Percentiles rank a stretch among this genome's conserved stretches.
phyloP scores from a whole-genome alignment of 805 yeast genomes.

The Candida loeiensis region DNA sequence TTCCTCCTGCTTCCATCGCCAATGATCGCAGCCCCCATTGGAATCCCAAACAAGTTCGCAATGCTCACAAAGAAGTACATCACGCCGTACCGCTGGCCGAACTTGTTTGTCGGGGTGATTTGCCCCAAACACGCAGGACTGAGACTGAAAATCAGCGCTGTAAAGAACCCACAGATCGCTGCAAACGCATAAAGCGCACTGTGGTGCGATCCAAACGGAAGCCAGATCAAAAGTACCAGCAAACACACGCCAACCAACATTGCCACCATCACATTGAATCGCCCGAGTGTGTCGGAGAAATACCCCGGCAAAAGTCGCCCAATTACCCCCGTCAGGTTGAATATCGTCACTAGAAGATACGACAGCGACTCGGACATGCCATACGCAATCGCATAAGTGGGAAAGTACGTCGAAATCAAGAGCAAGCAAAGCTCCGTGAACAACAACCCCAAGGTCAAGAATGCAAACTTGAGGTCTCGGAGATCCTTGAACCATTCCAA shows the following conservation, averaged over 20 bases:
- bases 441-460: slow-evolving; percentile 39
- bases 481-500: slow-evolving; percentile 1
- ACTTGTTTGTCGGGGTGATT: slow-evolving; percentile 58
- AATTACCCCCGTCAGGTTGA: slow-evolving; percentile 44
- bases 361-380: slow-evolving; percentile 45
- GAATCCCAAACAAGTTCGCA: slow-evolving; percentile 36
- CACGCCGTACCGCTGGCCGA: slow-evolving; percentile 68
- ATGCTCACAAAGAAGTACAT: slow-evolving; percentile 56
- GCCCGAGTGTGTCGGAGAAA: slow-evolving; percentile 52
- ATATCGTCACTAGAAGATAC: slow-evolving; percentile 43
- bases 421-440: slow-evolving; percentile 51
- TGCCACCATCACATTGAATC: slow-evolving; percentile 52
- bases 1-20: slow-evolving; percentile 26
- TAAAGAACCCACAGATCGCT: slow-evolving; percentile 53
- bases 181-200: slow-evolving; percentile 50
- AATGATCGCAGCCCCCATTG: slow-evolving; percentile 34
- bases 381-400: slow-evolving; percentile 52
- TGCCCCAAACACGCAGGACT: slow-evolving; percentile 70
- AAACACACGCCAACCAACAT: slow-evolving; percentile 47
- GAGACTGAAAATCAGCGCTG: slow-evolving; percentile 59
- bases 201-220: slow-evolving; percentile 53
- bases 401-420: slow-evolving; percentile 50
- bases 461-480: slow-evolving; percentile 33
- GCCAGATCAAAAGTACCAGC: slow-evolving; percentile 56
- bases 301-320: slow-evolving; percentile 58